phyloP scores from a whole-genome alignment of 495 filamentous ascomycete genomes.

The Daldinia bambusicola region DNA sequence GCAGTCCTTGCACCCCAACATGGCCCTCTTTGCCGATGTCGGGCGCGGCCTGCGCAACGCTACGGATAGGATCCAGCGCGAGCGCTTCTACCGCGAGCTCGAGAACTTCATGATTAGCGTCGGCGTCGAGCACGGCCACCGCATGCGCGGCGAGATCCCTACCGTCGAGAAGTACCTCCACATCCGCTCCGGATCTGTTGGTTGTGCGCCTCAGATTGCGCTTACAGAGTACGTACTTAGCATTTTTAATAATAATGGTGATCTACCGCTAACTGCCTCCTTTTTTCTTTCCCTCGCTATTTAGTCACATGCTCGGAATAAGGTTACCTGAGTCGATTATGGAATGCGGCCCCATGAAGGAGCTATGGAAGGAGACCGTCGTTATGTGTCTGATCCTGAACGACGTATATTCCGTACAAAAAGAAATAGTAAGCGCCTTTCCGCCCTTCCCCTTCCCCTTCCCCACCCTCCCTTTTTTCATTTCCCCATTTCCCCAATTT shows the following conservation, averaged over 20 bases:
- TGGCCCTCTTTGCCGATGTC: conserved; percentile 44
- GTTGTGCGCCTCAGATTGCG: conserved; percentile 46
- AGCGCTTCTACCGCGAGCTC: conserved; percentile 44
- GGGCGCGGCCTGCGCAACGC: conserved; percentile 29
- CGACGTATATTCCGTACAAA: conserved; percentile 46
- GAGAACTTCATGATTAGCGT: conserved; percentile 43
- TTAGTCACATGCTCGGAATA: conserved; percentile 45
- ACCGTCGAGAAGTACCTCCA: conserved; percentile 40
- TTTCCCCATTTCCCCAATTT: too few relatives aligned
- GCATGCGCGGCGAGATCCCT: not conserved
- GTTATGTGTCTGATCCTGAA: conserved; percentile 47
- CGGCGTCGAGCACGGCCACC: not conserved
- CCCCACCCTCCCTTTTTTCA: too few relatives aligned
- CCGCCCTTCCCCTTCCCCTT: too few relatives aligned
- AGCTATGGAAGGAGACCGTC: conserved; percentile 44
- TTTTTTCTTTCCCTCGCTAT: not conserved
- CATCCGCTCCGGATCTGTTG: conserved; percentile 45
- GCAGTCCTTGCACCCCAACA: conserved; percentile 35
- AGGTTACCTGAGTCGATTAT: conserved; percentile 45
- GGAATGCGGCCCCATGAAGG: conserved; percentile 40
- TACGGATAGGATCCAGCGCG: conserved; percentile 39
- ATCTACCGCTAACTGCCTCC: conserved; percentile 8
- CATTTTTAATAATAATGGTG: too few relatives aligned
- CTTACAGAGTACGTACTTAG: too few relatives aligned
- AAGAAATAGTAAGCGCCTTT: conserved; percentile 49